Percentiles rank a stretch among this genome's conserved stretches.
These are phyloP conservation scores for Kluyveromyces sp. DNA, from an alignment of 1,139 yeast genomes.

Conservation along the genomic window DNA sequence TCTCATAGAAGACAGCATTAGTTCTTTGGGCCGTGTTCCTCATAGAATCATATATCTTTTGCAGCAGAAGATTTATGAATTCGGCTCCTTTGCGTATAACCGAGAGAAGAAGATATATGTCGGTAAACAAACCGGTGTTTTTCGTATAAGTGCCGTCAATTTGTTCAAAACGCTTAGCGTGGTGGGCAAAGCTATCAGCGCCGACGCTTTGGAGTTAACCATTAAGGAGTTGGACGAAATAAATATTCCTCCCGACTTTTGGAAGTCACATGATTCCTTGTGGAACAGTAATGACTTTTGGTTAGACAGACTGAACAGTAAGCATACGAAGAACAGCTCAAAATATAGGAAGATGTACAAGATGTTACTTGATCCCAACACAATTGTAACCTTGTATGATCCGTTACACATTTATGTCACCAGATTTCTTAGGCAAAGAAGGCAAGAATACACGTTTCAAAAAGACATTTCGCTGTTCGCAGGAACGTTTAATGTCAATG, in stretches of 20 bases:
- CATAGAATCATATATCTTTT: conserved; percentile 36
- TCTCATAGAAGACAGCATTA: conserved; percentile 32
- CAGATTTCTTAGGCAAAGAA: conserved; percentile 43
- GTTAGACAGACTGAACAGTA: conserved; percentile 38
- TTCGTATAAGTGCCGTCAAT: conserved; percentile 59
- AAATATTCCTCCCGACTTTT: conserved; percentile 38
- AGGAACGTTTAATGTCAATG: conserved; percentile 69
- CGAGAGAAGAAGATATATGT: conserved; percentile 40
- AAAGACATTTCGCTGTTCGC: conserved; percentile 50
- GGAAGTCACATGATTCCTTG: conserved; percentile 46
- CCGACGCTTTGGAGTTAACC: conserved; percentile 54
- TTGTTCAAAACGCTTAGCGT: conserved; percentile 58
- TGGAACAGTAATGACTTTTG: conserved; percentile 57
- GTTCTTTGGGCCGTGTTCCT: conserved; percentile 34
- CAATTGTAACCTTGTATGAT: conserved; percentile 47
- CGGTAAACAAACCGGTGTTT: conserved; percentile 65
- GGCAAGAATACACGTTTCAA: conserved; percentile 44
- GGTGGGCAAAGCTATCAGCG: conserved; percentile 52
- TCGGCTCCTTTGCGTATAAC: conserved; percentile 62
- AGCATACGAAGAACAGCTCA: conserved; percentile 28
- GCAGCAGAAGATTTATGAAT: conserved; percentile 46
- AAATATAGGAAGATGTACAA: conserved; percentile 27
- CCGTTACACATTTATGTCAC: conserved; percentile 68
- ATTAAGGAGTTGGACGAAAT: conserved; percentile 44
- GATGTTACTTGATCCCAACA: conserved; percentile 24